Base-by-base conservation (phyloP, 2,329 filamentous ascomycete genomes). In the Aaosphaeria arxii region DNA sequence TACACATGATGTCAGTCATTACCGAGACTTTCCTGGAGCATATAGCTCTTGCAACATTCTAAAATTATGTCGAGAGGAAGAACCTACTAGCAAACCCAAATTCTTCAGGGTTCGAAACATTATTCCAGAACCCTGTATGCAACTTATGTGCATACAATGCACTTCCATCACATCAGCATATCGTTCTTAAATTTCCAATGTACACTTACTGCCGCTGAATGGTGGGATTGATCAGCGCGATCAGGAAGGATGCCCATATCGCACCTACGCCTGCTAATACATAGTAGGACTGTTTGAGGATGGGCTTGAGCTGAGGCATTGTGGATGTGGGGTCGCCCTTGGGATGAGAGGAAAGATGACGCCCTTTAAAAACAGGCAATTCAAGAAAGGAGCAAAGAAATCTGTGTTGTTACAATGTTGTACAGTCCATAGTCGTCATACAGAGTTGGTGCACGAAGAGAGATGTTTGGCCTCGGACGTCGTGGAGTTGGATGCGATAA, bases 111-210 rank as follows among this genome's bases (percentile, higher is more conserved):
- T 84, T 77, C 52, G 90, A 82, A 40, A 91, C 69, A 64, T 95
- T 83, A 55, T 86, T 78, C 81, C 84, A 91, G 66, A 80, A 83
- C 3, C 82, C 77, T 3, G 85, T 86, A 54, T 90, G 86, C 56
- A 96, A 68, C 52, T 87, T 88, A 71, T 97, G 87, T 30, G 87
- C 85, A 67, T 97, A 99, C 5, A 96, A 70, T 28, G 87, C 85
- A 64, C 91, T 95, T 47, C 32, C 40, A 46, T 38, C 30, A 44
- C 11, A 46, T 46, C 7, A 6, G 11, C 9, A n/a, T 30, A 42
- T 7, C 32, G 7, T 6, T 2, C 30, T 13, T 36, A 9, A 13
- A 13, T 36, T 13, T 11, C 9, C 39, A 40, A 40, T 13, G 39
- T 40, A 31, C 31, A 70, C 85, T 73, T 77, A 95, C 91, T 91